Percentiles rank a stretch among this genome's conserved stretches.
phyloP scores from a whole-genome alignment of 345 rosid species.

The Nephelium lappaceum region DNA sequence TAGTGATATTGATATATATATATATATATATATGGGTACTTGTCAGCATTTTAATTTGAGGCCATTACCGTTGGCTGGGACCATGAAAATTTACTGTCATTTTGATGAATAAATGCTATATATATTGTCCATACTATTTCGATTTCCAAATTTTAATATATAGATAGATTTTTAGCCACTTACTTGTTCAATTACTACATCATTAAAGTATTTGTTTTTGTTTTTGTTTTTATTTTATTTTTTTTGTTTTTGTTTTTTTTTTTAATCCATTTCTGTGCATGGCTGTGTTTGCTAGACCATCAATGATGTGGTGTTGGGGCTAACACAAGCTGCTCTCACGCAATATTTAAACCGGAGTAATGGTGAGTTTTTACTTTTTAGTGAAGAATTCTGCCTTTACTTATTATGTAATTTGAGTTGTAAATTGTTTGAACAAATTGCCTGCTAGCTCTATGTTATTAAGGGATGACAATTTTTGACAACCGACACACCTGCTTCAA shows the following conservation, averaged over 20 bases:
- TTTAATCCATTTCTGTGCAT: not conserved
- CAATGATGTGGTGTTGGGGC: slow-evolving; percentile 70
- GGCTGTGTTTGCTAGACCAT: slow-evolving; percentile 49
- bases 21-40: no score
- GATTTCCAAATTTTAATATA: not conserved
- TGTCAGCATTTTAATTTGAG: not conserved
- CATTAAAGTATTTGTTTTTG: no score
- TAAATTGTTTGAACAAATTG: not conserved
- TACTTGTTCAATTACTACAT: no score
- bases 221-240: no score
- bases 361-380: slow-evolving; percentile 34
- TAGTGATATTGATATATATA: no score
- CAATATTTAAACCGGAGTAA: slow-evolving; percentile 56
- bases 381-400: not conserved
- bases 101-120: no score
- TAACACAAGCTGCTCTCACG: slow-evolving; percentile 74
- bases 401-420: no score
- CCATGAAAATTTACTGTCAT: not conserved
- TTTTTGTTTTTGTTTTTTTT: no score
- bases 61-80: not conserved
- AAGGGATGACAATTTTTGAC: no score
- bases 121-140: not conserved
- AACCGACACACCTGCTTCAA: no score
- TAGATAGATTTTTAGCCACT: no score
- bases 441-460: not conserved